A percentile compares a stretch with the other conserved stretches of the same genome.
Evolutionary conservation across 805 yeast species (phyloP).

Genomic region (Candida nemodendra): DNA sequence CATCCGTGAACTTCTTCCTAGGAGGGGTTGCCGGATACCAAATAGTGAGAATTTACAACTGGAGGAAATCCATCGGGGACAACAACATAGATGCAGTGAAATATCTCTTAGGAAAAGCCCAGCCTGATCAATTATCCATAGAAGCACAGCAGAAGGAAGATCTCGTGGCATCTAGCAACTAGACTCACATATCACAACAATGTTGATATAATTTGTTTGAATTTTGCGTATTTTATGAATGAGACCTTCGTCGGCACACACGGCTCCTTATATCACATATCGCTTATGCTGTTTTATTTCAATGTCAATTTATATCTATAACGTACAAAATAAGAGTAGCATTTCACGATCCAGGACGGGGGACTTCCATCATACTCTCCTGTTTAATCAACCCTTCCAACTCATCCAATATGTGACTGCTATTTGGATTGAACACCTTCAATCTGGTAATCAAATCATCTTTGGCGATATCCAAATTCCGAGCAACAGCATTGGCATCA

Average conservation of each 20-base stretch:
- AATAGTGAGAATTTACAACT: slow-evolving; percentile 64
- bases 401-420: slow-evolving; percentile 27
- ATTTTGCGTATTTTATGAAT: too few species aligned
- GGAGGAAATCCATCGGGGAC: slow-evolving; percentile 67
- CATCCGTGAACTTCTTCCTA: slow-evolving; percentile 90
- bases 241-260: too few species aligned
- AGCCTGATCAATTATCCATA: background rate
- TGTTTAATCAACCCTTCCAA: slow-evolving; percentile 27
- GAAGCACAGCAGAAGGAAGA: background rate
- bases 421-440: slow-evolving; percentile 36
- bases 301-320: too few species aligned
- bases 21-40: slow-evolving; percentile 90
- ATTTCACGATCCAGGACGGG: too few species aligned
- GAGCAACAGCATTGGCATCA: slow-evolving; percentile 6
- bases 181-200: background rate
- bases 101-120: slow-evolving; percentile 55
- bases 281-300: too few species aligned
- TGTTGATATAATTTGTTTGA: too few species aligned
- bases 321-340: too few species aligned
- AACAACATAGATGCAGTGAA: slow-evolving; percentile 50
- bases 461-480: slow-evolving; percentile 13
- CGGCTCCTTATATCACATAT: too few species aligned
- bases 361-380: slow-evolving; percentile 23
- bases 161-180: background rate
- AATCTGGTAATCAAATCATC: slow-evolving; percentile 38